phyloP scores from a whole-genome alignment of 2,329 filamentous ascomycete genomes.

The Karstenula rhodostoma region DNA sequence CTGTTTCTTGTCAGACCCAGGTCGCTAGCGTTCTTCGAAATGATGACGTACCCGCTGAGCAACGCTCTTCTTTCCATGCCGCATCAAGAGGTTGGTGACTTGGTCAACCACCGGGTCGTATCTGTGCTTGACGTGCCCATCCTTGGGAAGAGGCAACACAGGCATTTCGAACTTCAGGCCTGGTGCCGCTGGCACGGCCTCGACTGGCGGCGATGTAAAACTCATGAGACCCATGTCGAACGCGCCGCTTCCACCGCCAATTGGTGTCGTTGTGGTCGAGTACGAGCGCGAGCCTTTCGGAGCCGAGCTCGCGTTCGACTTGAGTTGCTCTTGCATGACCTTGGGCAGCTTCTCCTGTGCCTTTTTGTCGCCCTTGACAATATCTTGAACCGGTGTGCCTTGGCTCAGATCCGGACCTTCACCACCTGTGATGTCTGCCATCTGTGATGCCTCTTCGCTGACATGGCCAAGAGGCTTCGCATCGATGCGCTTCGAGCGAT shows the following conservation, averaged over 20 bases:
- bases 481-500: constrained; percentile 41
- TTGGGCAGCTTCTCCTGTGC: constrained; percentile 70
- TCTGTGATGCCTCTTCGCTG: constrained; percentile 70
- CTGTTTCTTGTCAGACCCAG: constrained; percentile 54
- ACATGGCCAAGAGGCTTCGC: constrained; percentile 62
- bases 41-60: constrained; percentile 78
- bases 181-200: constrained; percentile 31
- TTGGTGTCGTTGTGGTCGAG: constrained; percentile 58
- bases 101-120: constrained; percentile 88
- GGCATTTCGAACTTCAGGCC: constrained; percentile 85
- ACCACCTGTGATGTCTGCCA: constrained; percentile 65
- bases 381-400: constrained; percentile 72
- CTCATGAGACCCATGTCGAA: constrained; percentile 44
- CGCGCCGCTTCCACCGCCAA: constrained; percentile 15
- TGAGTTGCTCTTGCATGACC: constrained; percentile 69
- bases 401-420: constrained; percentile 69
- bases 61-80: constrained; percentile 84
- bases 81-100: constrained; percentile 90
- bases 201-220: constrained; percentile 28
- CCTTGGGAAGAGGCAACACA: constrained; percentile 68
- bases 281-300: constrained; percentile 62
- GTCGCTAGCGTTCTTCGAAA: constrained; percentile 2
- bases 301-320: constrained; percentile 53
- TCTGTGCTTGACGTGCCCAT: constrained; percentile 75
- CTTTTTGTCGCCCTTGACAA: constrained; percentile 69